Evolutionary conservation across 1,284 basidiomycete genomes (phyloP).

Genomic region (Coniferiporia sulphurascens): DNA sequence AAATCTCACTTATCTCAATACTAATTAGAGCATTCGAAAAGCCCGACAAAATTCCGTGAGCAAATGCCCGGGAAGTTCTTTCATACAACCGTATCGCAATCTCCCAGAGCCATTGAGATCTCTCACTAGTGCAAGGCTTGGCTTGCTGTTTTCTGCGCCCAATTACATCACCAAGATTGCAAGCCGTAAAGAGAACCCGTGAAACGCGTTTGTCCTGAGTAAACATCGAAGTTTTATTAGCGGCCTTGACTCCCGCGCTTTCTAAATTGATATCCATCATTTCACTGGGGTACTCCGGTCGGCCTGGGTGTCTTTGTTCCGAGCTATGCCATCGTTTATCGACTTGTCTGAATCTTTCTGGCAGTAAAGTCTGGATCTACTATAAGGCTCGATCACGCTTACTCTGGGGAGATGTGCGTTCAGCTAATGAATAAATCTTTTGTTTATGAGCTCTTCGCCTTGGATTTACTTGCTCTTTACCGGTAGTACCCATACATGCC

Average conservation of each 20-base stretch:
- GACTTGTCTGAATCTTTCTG: too few relatives aligned
- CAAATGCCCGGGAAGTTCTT: neutral
- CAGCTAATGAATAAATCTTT: too few relatives aligned
- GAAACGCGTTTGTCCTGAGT: neutral
- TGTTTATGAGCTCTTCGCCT: too few relatives aligned
- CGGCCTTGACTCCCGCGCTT: neutral
- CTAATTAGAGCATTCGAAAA: slow-evolving; percentile 1
- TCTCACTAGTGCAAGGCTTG: neutral
- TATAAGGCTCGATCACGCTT: too few relatives aligned
- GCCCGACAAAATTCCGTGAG: slow-evolving; percentile 11
- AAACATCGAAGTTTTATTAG: neutral
- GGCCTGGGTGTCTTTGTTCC: neutral
- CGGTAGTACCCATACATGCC: too few relatives aligned
- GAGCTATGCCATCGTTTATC: too few relatives aligned
- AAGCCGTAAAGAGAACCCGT: neutral
- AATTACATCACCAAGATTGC: neutral
- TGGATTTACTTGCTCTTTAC: too few relatives aligned
- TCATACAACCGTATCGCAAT: neutral
- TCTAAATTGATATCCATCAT: neutral
- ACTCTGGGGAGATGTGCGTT: too few relatives aligned
- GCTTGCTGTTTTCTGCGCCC: neutral
- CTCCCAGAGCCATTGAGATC: neutral
- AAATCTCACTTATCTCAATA: neutral
- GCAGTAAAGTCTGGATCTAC: too few relatives aligned
- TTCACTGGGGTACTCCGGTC: neutral